Base-by-base conservation (phyloP, 805 yeast species). In the Kazachstania taianensis region DNA sequence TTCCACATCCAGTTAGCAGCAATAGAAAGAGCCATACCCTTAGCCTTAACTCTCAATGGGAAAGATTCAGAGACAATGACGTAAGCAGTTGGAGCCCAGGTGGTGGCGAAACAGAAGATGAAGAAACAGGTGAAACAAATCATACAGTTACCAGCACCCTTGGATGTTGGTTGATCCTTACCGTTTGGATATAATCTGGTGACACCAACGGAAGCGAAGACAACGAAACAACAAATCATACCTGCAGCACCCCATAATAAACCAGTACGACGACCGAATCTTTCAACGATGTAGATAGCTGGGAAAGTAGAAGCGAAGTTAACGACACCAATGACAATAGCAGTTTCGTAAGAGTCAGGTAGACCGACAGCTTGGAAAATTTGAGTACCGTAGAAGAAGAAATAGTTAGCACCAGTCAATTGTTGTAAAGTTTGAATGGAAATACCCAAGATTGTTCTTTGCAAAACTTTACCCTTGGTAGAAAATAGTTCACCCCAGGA, bases 11-110 rank as follows among this genome's bases (percentile, higher is more conserved):
- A 76, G 42, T 73, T 78, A 32, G 72, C 59, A 41, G 78, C 77
- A 42, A 70, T 66, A 28, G 78, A 71, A 63, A 76, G 63, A 38
- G 72, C 70, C 58, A 59, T 57, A 49, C 68, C 71, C 61, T 70
- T 43, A 54, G 75, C 52, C 59, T 78, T 72, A 56, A 78, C 74
- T 68, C 84, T 72, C 52, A 78, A 67, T 59, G 85, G 85, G 62
- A 72, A 78, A 35, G 75, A 67, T 59, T 78, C 84, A 30, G 82
- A 72, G 26, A 73, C 69, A 46, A 77, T 75, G 41, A 74, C 75
- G 60, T 66, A 78, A 38, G 70, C 72, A 49, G 72, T 69, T 52
- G 83, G 81, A 46, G 81, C 84, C 84, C 84, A 78, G 19, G 83
- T 72, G 32, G 77, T 69, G 19, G 84, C 84, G 50, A 78, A 78